A percentile compares a stretch with the other conserved stretches of the same genome.
phyloP scores from a whole-genome alignment of 1,284 basidiomycete species.

The Naganishia albida region DNA sequence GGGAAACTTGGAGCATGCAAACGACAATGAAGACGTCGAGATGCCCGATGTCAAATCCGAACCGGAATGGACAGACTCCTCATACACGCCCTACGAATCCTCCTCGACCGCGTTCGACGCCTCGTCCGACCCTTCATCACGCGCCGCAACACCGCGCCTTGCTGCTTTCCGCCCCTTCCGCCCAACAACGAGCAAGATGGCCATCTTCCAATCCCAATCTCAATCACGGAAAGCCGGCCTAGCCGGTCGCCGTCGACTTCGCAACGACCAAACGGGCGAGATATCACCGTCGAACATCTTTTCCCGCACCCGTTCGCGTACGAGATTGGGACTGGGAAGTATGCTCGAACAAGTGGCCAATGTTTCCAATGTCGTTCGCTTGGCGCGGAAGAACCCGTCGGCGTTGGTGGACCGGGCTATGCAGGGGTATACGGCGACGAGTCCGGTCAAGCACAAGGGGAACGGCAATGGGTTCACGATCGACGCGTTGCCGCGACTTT shows the following conservation, averaged over 20 bases:
- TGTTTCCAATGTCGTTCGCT: slow-evolving; percentile 9
- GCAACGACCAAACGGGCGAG: not conserved
- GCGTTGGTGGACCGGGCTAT: slow-evolving; percentile 15
- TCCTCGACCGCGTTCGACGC: not conserved
- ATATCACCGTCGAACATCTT: slow-evolving; percentile 7
- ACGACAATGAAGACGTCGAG: not conserved
- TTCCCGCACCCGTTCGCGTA: slow-evolving; percentile 20
- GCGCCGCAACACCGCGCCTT: not conserved
- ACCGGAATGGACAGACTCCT: not conserved
- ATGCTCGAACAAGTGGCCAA: slow-evolving; percentile 24
- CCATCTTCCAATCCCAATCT: slow-evolving; percentile 20
- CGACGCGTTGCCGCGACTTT: not conserved
- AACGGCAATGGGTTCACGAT: slow-evolving; percentile 16
- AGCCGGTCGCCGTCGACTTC: not conserved
- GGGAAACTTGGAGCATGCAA: too few relatives aligned
- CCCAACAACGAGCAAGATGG: slow-evolving; percentile 16
- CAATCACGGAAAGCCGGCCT: slow-evolving; percentile 6
- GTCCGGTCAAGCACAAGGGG: slow-evolving; percentile 12
- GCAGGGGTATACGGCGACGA: slow-evolving; percentile 12
- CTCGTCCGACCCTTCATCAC: not conserved
- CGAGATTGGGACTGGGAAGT: slow-evolving; percentile 12
- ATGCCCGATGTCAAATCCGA: slow-evolving; percentile 2
- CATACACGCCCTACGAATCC: not conserved
- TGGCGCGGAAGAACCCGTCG: slow-evolving; percentile 22
- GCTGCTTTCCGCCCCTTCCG: slow-evolving; percentile 15